Evolutionary conservation across 441 rosid species (phyloP).

Genomic region (Jatropha podagrica): DNA sequence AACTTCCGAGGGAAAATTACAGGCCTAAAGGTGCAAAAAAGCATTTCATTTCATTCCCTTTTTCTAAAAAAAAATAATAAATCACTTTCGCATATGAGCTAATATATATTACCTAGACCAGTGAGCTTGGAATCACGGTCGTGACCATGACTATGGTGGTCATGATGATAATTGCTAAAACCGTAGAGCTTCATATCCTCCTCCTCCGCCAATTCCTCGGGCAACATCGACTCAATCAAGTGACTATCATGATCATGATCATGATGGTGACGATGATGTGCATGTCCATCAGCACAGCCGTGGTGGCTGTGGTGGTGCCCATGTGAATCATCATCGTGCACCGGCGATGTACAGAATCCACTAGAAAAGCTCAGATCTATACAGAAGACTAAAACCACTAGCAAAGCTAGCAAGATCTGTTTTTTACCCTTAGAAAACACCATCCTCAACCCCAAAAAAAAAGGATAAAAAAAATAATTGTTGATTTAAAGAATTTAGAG

Average conservation of each 20-base stretch:
- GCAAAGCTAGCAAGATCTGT: conserved; percentile 19
- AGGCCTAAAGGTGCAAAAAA: too few species aligned
- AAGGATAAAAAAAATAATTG: neutral
- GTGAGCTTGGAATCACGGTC: conserved; percentile 41
- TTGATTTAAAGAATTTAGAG: neutral
- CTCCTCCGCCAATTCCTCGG: conserved; percentile 88
- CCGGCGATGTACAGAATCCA: conserved; percentile 46
- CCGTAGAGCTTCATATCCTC: conserved; percentile 63
- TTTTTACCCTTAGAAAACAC: neutral
- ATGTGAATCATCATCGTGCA: conserved; percentile 31
- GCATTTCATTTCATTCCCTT: too few species aligned
- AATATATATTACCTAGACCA: conserved; percentile 46
- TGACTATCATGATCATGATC: conserved; percentile 32
- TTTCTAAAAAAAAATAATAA: neutral
- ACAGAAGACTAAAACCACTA: conserved; percentile 21
- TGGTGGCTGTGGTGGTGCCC: conserved; percentile 37
- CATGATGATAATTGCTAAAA: conserved; percentile 30
- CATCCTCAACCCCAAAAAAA: neutral
- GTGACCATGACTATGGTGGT: conserved; percentile 31
- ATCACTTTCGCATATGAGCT: neutral
- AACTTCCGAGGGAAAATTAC: neutral
- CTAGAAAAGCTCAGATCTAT: conserved; percentile 50
- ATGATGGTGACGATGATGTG: conserved; percentile 33
- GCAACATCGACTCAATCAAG: conserved; percentile 38
- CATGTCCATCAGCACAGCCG: conserved; percentile 19